A percentile compares a stretch with the other conserved stretches of the same genome.
phyloP scores from a whole-genome alignment of 179 eudicot species.

The Monotropa hypopitys region DNA sequence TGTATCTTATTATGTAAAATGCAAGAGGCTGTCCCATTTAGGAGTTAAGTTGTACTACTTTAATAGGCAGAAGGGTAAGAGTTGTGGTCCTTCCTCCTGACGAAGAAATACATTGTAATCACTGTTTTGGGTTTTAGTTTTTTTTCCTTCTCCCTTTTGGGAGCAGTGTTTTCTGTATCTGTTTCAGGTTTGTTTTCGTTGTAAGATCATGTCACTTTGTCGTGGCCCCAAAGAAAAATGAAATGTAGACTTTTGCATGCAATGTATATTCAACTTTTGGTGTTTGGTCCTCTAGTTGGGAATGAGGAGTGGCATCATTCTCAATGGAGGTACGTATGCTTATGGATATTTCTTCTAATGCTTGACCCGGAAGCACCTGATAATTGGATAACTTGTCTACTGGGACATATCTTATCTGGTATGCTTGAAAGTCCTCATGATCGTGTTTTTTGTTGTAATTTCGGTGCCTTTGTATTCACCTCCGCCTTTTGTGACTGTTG shows the following conservation, averaged over 20 bases:
- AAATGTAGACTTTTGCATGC: neutral
- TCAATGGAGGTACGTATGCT: neutral
- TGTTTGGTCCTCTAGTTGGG: neutral
- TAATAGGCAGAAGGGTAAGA: conserved; percentile 9
- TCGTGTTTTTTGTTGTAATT: neutral
- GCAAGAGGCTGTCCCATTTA: conserved; percentile 2
- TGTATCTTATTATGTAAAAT: conserved; percentile 17
- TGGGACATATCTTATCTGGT: neutral
- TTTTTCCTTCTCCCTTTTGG: conserved; percentile 7
- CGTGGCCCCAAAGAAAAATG: neutral
- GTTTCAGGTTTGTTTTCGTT: neutral
- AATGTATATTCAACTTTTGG: neutral
- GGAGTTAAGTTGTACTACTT: neutral
- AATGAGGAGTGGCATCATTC: conserved; percentile 2
- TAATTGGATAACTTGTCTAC: neutral
- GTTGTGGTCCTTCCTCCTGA: neutral
- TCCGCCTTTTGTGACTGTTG: conserved; percentile 1
- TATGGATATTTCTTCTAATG: neutral
- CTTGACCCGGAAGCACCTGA: neutral
- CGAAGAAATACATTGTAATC: neutral
- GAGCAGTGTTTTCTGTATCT: conserved; percentile 15
- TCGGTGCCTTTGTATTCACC: neutral
- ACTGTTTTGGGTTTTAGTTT: neutral
- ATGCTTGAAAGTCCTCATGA: neutral
- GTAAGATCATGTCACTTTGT: neutral